phyloP scores from a whole-genome alignment of 805 yeast species.

The Wickerhamiella australiensis region DNA sequence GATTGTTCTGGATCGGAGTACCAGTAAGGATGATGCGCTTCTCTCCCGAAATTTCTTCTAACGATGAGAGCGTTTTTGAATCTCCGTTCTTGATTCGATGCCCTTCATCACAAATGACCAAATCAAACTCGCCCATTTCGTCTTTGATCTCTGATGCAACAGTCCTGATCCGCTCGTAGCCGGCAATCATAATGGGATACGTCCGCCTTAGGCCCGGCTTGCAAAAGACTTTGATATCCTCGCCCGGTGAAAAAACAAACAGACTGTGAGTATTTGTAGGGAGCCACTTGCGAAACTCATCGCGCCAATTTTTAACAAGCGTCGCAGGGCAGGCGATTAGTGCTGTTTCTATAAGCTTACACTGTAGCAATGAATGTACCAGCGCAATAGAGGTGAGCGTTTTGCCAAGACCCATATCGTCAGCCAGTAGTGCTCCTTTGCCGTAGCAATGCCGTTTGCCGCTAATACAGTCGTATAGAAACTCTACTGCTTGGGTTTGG shows the following conservation, averaged over 20 bases:
- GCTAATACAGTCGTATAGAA: slow-evolving; percentile 72
- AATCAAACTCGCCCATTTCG: slow-evolving; percentile 36
- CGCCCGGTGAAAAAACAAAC: slow-evolving; percentile 44
- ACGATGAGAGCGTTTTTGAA: slow-evolving; percentile 57
- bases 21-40: slow-evolving; percentile 65
- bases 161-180: slow-evolving; percentile 73
- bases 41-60: slow-evolving; percentile 43
- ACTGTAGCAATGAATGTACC: slow-evolving; percentile 65
- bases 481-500: slow-evolving; percentile 72
- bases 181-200: slow-evolving; percentile 72
- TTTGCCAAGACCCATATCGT: slow-evolving; percentile 94
- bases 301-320: slow-evolving; percentile 72
- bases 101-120: slow-evolving; percentile 89
- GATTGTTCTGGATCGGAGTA: slow-evolving; percentile 88
- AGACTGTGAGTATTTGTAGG: slow-evolving; percentile 53
- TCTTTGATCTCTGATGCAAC: slow-evolving; percentile 5
- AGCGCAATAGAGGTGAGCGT: slow-evolving; percentile 76
- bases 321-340: slow-evolving; percentile 89
- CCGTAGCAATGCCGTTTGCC: slow-evolving; percentile 40
- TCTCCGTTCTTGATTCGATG: slow-evolving; percentile 70
- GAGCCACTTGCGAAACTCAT: slow-evolving; percentile 84
- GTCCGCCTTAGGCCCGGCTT: slow-evolving; percentile 52
- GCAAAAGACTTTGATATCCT: slow-evolving; percentile 34
- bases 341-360: slow-evolving; percentile 38
- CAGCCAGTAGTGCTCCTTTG: slow-evolving; percentile 80